Evolutionary conservation across 108 stramenopile genomes (phyloP), one percentile per base, ranked within the genome.

Genomic region (Thalassiosira profunda): DNA sequence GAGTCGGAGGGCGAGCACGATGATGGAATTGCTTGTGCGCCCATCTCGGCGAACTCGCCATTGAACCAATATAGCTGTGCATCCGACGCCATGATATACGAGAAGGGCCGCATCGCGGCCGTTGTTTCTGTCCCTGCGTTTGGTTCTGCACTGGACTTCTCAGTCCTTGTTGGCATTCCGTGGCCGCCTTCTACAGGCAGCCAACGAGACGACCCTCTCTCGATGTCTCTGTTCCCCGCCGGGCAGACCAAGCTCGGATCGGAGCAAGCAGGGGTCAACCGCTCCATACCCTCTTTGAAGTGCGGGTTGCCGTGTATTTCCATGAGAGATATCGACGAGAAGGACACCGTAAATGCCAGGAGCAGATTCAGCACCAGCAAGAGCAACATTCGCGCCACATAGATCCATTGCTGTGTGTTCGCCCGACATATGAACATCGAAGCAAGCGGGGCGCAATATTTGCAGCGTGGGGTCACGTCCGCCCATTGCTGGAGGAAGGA

Each of bases 31-130:
- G 55, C 28, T 40, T 70, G 42, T 46, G 33, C 5, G 10, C 79
- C 79, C 67, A 80, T 68, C 48, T 80, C 66, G 7, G 79, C 52
- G 25, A 74, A 74, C 36, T 80, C 79, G 26, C 79, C 79, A 80
- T 80, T 74, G 54, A 80, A 80, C 79, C 79, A 80, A 45, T 80
- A 53, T 0, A 80, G 56, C 35, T 80, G 79, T 35, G 79, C 67
- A 57, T 80, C 79, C 3, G 73, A 74, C 35, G 79, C 79, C 10
- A 80, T 70, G 21, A 80, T 38, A 44, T 74, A 74, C 3, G 79
- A 80, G 56, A 80, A 80, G 3, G 76, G 60, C 47, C 36, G 17
- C 31, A 62, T 51, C 14, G 49, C n/a, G 15, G 11, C 30, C 30
- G 25, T 40, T 3, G 44, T 21, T 45, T 45, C 44, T 5, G 20